Conservation (phyloP, 2,329 filamentous ascomycete genomes). For the Pyricularia sp. region DNA sequence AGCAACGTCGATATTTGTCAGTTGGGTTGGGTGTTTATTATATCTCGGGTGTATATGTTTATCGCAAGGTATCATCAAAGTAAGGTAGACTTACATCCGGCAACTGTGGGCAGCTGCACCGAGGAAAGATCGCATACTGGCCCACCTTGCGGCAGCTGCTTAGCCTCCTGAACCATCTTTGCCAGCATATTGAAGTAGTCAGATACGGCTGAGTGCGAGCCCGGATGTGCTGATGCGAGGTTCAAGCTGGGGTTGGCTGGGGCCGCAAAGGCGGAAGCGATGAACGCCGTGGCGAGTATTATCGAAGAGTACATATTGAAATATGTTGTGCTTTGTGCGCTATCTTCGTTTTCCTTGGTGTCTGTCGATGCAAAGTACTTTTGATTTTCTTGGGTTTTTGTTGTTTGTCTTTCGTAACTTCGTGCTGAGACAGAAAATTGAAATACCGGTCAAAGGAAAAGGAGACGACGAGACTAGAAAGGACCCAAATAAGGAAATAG, state of each 20-base stretch:
- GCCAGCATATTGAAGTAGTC: conserved; percentile 50
- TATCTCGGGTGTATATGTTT: neutral
- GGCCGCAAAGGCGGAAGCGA: conserved; percentile 30
- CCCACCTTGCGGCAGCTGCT: conserved; percentile 20
- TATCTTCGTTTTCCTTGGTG: neutral
- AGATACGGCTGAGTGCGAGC: conserved; percentile 34
- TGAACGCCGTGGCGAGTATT: conserved; percentile 31
- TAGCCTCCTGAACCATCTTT: conserved; percentile 36
- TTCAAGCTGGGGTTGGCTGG: conserved; percentile 33
- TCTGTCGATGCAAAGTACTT: neutral
- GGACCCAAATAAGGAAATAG: conserved; percentile 4
- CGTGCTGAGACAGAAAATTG: conserved; percentile 3
- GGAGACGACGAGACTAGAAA: conserved; percentile 6
- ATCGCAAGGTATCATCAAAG: neutral
- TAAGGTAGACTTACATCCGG: conserved; percentile 24
- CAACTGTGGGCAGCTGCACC: conserved; percentile 31
- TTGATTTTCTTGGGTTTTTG: neutral
- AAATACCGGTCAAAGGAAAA: conserved; percentile 4
- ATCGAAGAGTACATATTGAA: conserved; percentile 33
- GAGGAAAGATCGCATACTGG: conserved; percentile 41
- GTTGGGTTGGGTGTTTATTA: conserved; percentile 9
- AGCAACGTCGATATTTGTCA: neutral
- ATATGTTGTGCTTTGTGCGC: neutral
- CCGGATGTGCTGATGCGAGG: conserved; percentile 23
- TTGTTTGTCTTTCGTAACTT: conserved; percentile 1